phyloP scores from a whole-genome alignment of 164 flowering plant species.

The Stephania japonica region DNA sequence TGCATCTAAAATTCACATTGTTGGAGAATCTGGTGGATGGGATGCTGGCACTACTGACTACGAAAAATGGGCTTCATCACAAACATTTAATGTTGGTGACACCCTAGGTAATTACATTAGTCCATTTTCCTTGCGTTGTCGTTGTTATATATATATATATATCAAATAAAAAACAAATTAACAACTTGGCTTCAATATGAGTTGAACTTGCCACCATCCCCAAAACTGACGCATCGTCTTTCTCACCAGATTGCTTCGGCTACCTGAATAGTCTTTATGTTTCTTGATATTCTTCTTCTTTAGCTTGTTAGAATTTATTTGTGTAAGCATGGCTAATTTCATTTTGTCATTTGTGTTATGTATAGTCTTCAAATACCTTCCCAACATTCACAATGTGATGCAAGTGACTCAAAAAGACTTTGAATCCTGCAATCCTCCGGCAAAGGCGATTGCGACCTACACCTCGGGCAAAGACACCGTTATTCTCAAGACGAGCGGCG shows the following conservation, averaged over 20 bases:
- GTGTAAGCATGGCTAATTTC: too few species aligned
- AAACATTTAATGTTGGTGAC: slow-evolving; percentile 50
- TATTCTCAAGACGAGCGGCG: background rate
- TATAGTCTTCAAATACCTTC: background rate
- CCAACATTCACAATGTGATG: background rate
- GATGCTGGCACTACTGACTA: slow-evolving; percentile 42
- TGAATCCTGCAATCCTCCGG: background rate
- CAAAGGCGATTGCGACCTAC: background rate
- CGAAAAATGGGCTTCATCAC: slow-evolving; percentile 46
- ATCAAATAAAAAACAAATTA: too few species aligned
- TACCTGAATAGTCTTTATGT: too few species aligned
- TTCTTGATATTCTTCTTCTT: too few species aligned
- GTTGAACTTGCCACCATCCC: too few species aligned
- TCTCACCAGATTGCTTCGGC: too few species aligned
- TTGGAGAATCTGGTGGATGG: slow-evolving; percentile 67
- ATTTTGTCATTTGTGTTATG: background rate
- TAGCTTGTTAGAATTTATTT: too few species aligned
- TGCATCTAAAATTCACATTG: slow-evolving; percentile 30
- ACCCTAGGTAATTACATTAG: slow-evolving; percentile 28
- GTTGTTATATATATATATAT: background rate
- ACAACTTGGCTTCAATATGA: too few species aligned
- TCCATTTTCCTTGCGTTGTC: background rate
- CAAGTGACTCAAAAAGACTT: background rate
- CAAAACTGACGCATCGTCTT: too few species aligned
- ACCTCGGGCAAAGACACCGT: slow-evolving; percentile 6